Base-by-base conservation (phyloP, 306 rosid genomes). In the Canavalia ensiformis region DNA sequence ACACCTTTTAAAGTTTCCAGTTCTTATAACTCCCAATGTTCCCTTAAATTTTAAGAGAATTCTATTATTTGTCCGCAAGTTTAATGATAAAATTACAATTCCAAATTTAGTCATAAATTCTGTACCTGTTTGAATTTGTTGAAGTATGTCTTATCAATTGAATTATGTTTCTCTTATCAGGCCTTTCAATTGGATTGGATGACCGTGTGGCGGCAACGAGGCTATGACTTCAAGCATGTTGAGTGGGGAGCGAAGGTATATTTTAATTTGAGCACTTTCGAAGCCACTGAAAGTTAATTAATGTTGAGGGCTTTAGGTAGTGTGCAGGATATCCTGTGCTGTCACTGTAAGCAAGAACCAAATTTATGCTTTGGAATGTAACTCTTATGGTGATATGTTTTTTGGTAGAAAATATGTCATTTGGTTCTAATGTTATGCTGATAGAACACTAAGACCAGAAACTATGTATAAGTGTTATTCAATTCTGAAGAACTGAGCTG, bases 161-260 rank as follows among this genome's bases (percentile, higher is more conserved):
- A 81, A 56, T 72, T 56, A 42, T 42, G 33, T 34, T 42, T 74
- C 33, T 59, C 29, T 64, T 58, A 13, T 1, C 86, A 96, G 99
- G 89, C 82, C 81, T 76, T 74, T 69, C 78, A 84, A 80, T 63
- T 90, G 85, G 90, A 68, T 93, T 90, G 98, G 85, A 92, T 96
- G 98, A 88, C 71, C 80, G 89, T 87, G 90, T 79, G 75, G 84
- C 77, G 9, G 83, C 91, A 37, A 59, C 81, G 51, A 73, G 87
- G 87, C 79, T 51, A 92, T 89, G 92, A 84, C 97, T 45, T 96
- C 98, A 31, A 95, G 90, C 85, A 86, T 89, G 92, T 75, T 87
- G 88, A 88, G 82, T 8, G 98, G 99, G 88, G 99, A 96, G 60
- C 84, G 94, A 78, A 93, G 99, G 99, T 96, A 89, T 59, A 29